These are phyloP conservation scores for Fusarium staphyleae DNA, from an alignment of 2,329 filamentous ascomycete species.

Conservation along the genomic window DNA sequence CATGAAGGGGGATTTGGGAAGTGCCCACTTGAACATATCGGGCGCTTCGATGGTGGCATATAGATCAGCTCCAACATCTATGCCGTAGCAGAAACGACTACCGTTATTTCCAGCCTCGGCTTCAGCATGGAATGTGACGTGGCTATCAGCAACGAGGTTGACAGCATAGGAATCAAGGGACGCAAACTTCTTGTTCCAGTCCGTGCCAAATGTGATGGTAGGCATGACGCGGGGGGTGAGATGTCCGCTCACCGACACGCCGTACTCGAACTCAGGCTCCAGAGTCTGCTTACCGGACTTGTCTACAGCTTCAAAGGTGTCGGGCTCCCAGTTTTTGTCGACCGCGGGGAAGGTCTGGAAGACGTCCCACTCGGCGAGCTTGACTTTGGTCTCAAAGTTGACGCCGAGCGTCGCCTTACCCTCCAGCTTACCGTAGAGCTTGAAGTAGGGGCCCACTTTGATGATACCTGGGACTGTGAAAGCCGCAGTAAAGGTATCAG, in stretches of 20 bases:
- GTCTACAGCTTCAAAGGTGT: not conserved
- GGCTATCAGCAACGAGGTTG: constrained; percentile 9
- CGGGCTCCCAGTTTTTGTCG: constrained; percentile 8
- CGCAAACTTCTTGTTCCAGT: constrained; percentile 6
- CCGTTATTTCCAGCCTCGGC: constrained; percentile 7
- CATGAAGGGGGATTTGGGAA: constrained; percentile 8
- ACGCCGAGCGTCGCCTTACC: constrained; percentile 33
- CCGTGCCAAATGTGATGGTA: constrained; percentile 15
- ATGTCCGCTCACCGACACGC: constrained; percentile 3
- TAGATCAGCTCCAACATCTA: constrained; percentile 9
- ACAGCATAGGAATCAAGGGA: constrained; percentile 8
- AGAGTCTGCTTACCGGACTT: constrained; percentile 4
- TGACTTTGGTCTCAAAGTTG: constrained; percentile 38
- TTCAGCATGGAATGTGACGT: constrained; percentile 14
- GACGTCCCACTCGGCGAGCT: constrained; percentile 40
- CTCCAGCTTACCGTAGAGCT: constrained; percentile 34
- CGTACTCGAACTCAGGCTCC: constrained; percentile 13
- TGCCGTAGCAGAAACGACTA: constrained; percentile 7
- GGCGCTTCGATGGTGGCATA: constrained; percentile 14
- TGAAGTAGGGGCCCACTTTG: constrained; percentile 44
- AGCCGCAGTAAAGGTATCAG: constrained; percentile 40
- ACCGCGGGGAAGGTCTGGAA: constrained; percentile 8
- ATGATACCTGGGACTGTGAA: constrained; percentile 43
- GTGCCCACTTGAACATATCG: constrained; percentile 11
- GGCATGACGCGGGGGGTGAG: constrained; percentile 13